These are phyloP conservation scores for Tolypocladium tropicale DNA, from an alignment of 2,329 filamentous ascomycete species.

Conservation along the genomic window DNA sequence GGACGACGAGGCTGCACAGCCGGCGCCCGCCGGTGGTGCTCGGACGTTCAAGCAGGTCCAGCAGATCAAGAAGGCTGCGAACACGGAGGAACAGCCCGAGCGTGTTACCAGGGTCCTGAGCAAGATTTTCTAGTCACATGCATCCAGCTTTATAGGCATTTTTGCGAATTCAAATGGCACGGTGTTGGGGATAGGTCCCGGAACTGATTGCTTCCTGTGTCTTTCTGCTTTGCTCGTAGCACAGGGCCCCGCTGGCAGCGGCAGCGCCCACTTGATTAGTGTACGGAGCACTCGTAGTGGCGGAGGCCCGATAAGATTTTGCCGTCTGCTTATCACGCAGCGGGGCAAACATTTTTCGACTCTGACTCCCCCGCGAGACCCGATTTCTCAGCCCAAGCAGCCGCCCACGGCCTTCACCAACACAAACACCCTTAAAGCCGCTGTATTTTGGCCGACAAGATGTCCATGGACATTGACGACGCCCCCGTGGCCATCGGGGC, in stretches of 20 bases:
- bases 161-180: background rate
- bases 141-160: slow-evolving; percentile 1
- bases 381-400: slow-evolving; percentile 10
- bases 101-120: slow-evolving; percentile 50
- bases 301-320: slow-evolving; percentile 15
- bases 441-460: slow-evolving; percentile 10
- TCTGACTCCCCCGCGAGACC: slow-evolving; percentile 1
- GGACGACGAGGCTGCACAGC: slow-evolving; percentile 6
- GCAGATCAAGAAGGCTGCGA: slow-evolving; percentile 39
- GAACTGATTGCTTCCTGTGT: background rate
- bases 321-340: slow-evolving; percentile 25
- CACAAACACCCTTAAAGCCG: slow-evolving; percentile 6
- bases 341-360: slow-evolving; percentile 24
- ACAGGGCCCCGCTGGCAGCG: background rate
- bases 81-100: slow-evolving; percentile 37
- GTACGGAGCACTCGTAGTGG: background rate
- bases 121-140: slow-evolving; percentile 47
- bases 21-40: slow-evolving; percentile 11
- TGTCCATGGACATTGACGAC: slow-evolving; percentile 36
- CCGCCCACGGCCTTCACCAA: slow-evolving; percentile 7
- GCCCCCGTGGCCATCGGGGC: slow-evolving; percentile 27
- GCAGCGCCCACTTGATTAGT: background rate
- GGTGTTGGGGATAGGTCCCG: background rate
- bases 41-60: slow-evolving; percentile 58
- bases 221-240: background rate